Evolutionary conservation across 2,329 filamentous ascomycete genomes (phyloP), one percentile per base, ranked within the genome.

Genomic region (Geosmithia putterillii): DNA sequence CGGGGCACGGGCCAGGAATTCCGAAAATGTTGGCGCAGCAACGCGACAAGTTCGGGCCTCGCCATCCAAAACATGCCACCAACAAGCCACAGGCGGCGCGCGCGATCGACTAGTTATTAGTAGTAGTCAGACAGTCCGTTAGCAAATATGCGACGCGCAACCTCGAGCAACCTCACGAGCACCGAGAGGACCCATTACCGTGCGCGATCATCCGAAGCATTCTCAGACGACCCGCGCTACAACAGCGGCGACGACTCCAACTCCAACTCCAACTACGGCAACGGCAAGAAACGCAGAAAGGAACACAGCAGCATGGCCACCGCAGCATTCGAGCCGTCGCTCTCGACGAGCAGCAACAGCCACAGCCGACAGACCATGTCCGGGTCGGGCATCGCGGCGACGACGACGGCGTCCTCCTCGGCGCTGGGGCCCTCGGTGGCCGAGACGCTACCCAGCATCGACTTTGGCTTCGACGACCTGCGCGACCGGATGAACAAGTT

Each of bases 401-500:
- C 28, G 28, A 12, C 28, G 28, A 14, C 28, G 28, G 23, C 7
- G 23, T 6, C n/a, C n/a, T n/a, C n/a, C n/a, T n/a, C 23, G 10
- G 23, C 77, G 36, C 66, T 69, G 40, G 76, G 70, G 37, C 74
- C 79, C 14, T 84, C 81, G 7, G 78, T 86, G 66, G 82, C 81
- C 37, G 83, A 88, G 59, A 78, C 79, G 41, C 77, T 98, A 8
- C 92, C 92, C 32, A 86, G 75, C 59, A 85, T 94, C 62, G 88
- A 95, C 63, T 96, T 98, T 61, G 88, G 88, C 46, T 96, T 96
- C 62, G 89, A 96, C 54, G 87, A 95, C 52, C 66, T 98, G 57
- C 89, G 90, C 64, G 87, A 90, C 56, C 85, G 88, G 64, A 96
- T 98, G 92, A 76, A 82, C 43, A 86, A 85, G 49, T 98, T 98